Percentiles rank a stretch among this genome's conserved stretches.
These are phyloP conservation scores for Zygotorulaspora florentina DNA, from an alignment of 805 yeast species.

Conservation along the genomic window DNA sequence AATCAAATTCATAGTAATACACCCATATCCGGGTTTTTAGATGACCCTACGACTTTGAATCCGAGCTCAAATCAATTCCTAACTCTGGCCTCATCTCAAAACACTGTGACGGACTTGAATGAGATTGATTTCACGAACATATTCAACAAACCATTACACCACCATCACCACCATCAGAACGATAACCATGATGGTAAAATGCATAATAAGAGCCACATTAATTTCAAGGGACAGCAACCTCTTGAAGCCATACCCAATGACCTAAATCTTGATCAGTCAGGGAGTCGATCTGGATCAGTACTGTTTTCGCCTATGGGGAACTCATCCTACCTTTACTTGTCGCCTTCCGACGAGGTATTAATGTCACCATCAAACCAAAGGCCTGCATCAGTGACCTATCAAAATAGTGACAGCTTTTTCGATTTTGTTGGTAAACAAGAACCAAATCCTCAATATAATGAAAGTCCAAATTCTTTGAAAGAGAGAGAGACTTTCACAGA, in stretches of 20 bases:
- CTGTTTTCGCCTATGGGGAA: slow-evolving; percentile 5
- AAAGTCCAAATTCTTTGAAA: not conserved
- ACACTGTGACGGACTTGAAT: slow-evolving; percentile 18
- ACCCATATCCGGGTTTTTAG: slow-evolving; percentile 9
- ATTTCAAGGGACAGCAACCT: not conserved
- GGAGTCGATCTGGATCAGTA: not conserved
- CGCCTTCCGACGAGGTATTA: slow-evolving; percentile 6
- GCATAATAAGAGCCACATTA: not conserved
- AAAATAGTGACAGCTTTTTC: slow-evolving; percentile 1
- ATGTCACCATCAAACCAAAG: slow-evolving; percentile 9
- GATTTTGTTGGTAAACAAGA: slow-evolving; percentile 1
- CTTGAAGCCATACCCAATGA: not conserved
- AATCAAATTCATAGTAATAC: slow-evolving; percentile 11
- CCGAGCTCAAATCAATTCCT: slow-evolving; percentile 1
- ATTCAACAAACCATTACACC: slow-evolving; percentile 26
- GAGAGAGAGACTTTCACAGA: not conserved
- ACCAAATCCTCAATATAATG: not conserved
- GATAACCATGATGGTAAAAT: not conserved
- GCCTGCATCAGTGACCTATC: slow-evolving; percentile 3
- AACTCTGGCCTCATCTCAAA: slow-evolving; percentile 4
- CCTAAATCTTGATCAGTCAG: not conserved
- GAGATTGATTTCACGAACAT: slow-evolving; percentile 37
- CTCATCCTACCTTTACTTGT: slow-evolving; percentile 4
- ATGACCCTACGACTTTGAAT: slow-evolving; percentile 4
- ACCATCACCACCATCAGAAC: slow-evolving; percentile 7